Evolutionary conservation across 345 rosid species (phyloP), one percentile per base, ranked within the genome.

Genomic region (Gossypium herbaceum): DNA sequence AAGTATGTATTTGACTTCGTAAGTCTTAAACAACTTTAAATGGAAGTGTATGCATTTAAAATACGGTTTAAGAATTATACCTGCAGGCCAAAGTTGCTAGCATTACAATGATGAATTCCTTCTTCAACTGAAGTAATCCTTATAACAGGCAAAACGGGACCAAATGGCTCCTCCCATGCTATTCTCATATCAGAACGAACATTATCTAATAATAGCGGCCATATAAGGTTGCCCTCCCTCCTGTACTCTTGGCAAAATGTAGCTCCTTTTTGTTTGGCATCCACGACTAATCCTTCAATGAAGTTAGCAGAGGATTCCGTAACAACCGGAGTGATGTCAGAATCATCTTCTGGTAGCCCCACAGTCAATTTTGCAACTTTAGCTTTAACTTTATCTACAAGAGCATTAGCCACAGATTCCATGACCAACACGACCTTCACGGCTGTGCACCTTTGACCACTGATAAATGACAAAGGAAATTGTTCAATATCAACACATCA

Each of bases 161-260:
- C 99, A 2, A 94, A 94, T 0, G 99, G 99, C 75, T 94, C 99
- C 80, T 94, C 99, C 99, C 99, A 94, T 0, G 98, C 98, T 0
- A 94, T 92, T 82, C 98, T 86, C 98, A 94, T 94, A 76, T 92
- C 97, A 0, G 98, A 93, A 79, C 93, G 88, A 34, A 94, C 98
- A 77, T 94, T 84, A 78, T 94, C 98, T 58, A 92, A 73, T 85
- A 94, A 76, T 84, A 94, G 72, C 2, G 98, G 98, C 98, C 98
- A 94, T 45, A 94, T 94, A 27, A 94, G 94, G 89, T 94, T 92
- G 8, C 98, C 98, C 2, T 91, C 96, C 83, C 98, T 82, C 83
- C 76, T 87, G 81, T 94, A 94, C 76, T 80, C 84, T 81, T 94
- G 98, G 52, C 98, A 94, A 69, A 92, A 94, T n/a, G 94, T 92